Conservation (phyloP, 1,139 yeast species). For the Lodderomyces theae region DNA sequence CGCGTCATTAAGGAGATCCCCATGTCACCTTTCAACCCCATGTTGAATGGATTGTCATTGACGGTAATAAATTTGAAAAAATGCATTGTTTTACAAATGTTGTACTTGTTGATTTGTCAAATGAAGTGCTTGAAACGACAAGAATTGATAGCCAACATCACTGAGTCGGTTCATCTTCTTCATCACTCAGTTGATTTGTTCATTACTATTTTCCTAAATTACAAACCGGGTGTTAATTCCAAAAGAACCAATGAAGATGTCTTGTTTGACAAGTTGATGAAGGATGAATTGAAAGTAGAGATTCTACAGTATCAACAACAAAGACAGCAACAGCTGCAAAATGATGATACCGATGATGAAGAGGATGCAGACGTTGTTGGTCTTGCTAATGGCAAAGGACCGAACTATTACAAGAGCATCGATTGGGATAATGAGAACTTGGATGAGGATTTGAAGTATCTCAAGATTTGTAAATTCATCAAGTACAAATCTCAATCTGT, state of each 20-base stretch:
- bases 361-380: slow-evolving; percentile 9
- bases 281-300: slow-evolving; percentile 42
- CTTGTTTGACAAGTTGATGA: slow-evolving; percentile 37
- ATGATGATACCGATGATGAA: slow-evolving; percentile 18
- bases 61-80: slow-evolving; percentile 47
- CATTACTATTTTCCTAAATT: slow-evolving; percentile 40
- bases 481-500: slow-evolving; percentile 34
- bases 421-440: slow-evolving; percentile 53
- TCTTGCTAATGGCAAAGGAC: neutral
- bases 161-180: slow-evolving; percentile 26
- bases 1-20: slow-evolving; percentile 30
- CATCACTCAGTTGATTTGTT: slow-evolving; percentile 35
- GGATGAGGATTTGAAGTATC: slow-evolving; percentile 49
- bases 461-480: slow-evolving; percentile 42
- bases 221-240: slow-evolving; percentile 19
- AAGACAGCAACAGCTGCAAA: slow-evolving; percentile 16
- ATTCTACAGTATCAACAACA: slow-evolving; percentile 33
- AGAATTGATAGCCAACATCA: slow-evolving; percentile 17
- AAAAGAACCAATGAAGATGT: slow-evolving; percentile 33
- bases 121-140: slow-evolving; percentile 32
- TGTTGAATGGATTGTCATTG: slow-evolving; percentile 46
- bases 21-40: slow-evolving; percentile 40
- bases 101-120: slow-evolving; percentile 41
- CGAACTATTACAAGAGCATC: slow-evolving; percentile 25
- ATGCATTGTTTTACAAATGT: slow-evolving; percentile 44